Evolutionary conservation across 2,329 filamentous ascomycete species (phyloP).

Genomic region (Dactylella cylindrospora): DNA sequence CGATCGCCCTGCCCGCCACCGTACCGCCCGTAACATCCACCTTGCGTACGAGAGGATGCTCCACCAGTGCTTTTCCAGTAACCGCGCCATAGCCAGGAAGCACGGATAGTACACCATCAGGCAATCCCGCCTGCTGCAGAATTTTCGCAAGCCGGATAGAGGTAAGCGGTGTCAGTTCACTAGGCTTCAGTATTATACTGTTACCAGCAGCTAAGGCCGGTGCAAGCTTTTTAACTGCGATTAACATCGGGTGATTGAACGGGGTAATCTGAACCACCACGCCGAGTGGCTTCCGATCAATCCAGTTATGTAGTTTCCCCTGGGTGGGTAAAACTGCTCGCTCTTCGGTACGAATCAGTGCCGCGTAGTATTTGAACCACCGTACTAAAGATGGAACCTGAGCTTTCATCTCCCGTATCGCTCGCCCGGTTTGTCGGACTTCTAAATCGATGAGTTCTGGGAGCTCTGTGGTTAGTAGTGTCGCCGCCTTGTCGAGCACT

Average conservation of each 20-base stretch:
- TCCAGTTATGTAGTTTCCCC: conserved; percentile 62
- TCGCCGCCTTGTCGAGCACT: conserved; percentile 63
- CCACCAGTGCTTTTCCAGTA: conserved; percentile 60
- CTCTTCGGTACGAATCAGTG: conserved; percentile 67
- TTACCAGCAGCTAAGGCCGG: conserved; percentile 52
- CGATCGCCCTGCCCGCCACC: conserved; percentile 78
- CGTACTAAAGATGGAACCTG: conserved; percentile 67
- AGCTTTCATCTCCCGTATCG: conserved; percentile 69
- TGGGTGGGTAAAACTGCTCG: conserved; percentile 66
- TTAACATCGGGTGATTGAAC: conserved; percentile 63
- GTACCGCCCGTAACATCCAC: conserved; percentile 90
- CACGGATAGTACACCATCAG: conserved; percentile 54
- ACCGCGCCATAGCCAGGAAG: conserved; percentile 59
- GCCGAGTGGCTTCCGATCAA: conserved; percentile 60
- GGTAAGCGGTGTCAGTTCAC: conserved; percentile 54
- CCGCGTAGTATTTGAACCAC: conserved; percentile 73
- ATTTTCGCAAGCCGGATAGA: conserved; percentile 53
- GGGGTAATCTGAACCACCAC: conserved; percentile 62
- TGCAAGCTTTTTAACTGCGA: conserved; percentile 51
- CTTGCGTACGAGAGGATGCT: conserved; percentile 73
- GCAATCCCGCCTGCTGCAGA: conserved; percentile 54
- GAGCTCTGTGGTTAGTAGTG: conserved; percentile 59
- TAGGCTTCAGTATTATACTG: conserved; percentile 52
- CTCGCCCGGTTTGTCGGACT: conserved; percentile 68
- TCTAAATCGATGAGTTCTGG: conserved; percentile 64